Evolutionary conservation across 2,329 filamentous ascomycete genomes (phyloP), one percentile per base, ranked within the genome.

Genomic region (Botrytis squamosa): DNA sequence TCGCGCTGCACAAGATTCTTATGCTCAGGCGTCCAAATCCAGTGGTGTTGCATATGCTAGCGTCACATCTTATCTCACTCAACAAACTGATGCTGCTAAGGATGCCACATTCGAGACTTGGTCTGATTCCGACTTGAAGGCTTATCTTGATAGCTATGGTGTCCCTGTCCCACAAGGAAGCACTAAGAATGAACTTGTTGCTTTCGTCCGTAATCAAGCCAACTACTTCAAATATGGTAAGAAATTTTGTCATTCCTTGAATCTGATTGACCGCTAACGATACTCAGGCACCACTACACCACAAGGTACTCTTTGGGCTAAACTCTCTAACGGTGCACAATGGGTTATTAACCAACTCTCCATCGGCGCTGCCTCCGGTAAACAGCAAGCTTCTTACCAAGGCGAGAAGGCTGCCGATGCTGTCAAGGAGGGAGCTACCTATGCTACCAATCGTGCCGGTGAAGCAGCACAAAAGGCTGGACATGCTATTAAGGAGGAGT

Each of bases 131-230:
- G 78, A 75, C 40, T 85, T 96, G 75, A 95, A 95, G 85, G 84
- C 88, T 1, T 95, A 95, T 80, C 88, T 95, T 10, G 93, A 95
- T 80, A 92, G 89, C 75, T 95, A 94, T 76, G 93, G 93, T 55
- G 84, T 95, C 59, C 74, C 76, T 3, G 79, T 79, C 57, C 79
- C 78, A 63, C 79, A 81, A 76, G 80, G 75, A 9, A 79, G 78
- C n/a, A 78, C 74, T 46, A 79, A 78, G 73, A 91, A 95, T 74
- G 87, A 94, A 80, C 85, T 95, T 33, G 88, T 89, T 75, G 91
- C 92, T 14, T 85, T 89, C 74, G 93, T 91, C 25, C 90, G 92
- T 77, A 91, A 90, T 81, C 91, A 94, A 78, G 87, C 89, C 36
- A 92, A 91, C 36, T 94, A 91, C 82, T 95, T 94, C 85, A 88